Evolutionary conservation across 257 asterid species (phyloP), one percentile per base, ranked within the genome.

Genomic region (Fraxinus quadrangulata): DNA sequence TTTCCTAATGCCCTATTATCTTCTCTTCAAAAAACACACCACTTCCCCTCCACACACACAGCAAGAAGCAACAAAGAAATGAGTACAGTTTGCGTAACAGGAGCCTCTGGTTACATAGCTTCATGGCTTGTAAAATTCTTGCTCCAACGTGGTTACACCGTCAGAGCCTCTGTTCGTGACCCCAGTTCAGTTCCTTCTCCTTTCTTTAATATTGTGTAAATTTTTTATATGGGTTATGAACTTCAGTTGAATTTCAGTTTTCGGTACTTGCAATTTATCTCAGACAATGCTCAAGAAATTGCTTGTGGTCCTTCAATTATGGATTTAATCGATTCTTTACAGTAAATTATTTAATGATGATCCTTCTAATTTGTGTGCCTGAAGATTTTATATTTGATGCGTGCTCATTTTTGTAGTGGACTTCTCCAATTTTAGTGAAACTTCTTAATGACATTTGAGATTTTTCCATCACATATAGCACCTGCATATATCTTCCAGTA

Each of bases 61-160:
- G 28, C 37, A 71, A 28, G 36, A 71, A 42, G 17, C 51, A 70
- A 12, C 54, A 33, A 70, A 71, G 37, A 45, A 49, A 72, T 67
- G 84, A 77, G 70, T 72, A 80, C 78, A 2, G 87, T 83, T 9
- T 83, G 87, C 37, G 87, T 85, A 34, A 83, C 88, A 0, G 88
- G 88, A 42, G 86, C 81, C 68, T 82, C 88, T 2, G 88, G 88
- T 1, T 85, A 80, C 75, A 73, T 85, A 28, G 89, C 89, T 63
- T 83, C 89, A 36, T 85, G 89, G 89, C 72, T 85, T 12, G 89
- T 85, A 28, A 85, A 85, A 24, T 78, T 63, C 26, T 70, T 85
- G 71, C 89, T 85, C 47, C 65, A 11, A 6, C 85, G 77, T 14
- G 89, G 87, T 59, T 83, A 85, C 80, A 80, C 83, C 3, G 89